These are phyloP conservation scores for Epipyxis sp. DNA, from an alignment of 108 stramenopile genomes.

Conservation along the genomic window DNA sequence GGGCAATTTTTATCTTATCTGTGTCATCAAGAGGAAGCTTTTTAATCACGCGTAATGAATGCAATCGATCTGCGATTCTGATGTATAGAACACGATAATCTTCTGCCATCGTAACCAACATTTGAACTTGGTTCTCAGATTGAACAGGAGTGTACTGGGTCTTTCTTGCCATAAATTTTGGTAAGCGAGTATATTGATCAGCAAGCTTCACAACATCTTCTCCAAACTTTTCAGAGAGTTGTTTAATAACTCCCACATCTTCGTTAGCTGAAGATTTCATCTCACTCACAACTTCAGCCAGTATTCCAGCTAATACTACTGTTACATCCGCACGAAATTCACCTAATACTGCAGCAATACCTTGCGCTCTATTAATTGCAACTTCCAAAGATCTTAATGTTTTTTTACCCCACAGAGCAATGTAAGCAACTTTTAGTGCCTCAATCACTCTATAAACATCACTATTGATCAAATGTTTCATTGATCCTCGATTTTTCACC, in stretches of 20 bases:
- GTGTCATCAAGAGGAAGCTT: constrained; percentile 90
- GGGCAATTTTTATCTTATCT: constrained; percentile 65
- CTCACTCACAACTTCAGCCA: not conserved
- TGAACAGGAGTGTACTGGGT: constrained; percentile 43
- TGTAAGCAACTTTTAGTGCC: not conserved
- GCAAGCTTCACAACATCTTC: not conserved
- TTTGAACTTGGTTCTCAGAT: constrained; percentile 86
- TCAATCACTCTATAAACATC: not conserved
- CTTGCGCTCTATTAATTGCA: not conserved
- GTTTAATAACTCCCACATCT: not conserved
- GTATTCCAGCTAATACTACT: not conserved
- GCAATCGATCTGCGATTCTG: constrained; percentile 86
- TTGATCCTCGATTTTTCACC: constrained; percentile 3
- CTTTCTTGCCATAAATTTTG: not conserved
- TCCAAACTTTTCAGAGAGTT: not conserved
- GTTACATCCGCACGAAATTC: not conserved
- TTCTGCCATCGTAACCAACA: constrained; percentile 94
- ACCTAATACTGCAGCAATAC: not conserved
- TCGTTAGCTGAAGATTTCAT: not conserved
- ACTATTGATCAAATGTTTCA: not conserved
- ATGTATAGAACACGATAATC: constrained; percentile 92
- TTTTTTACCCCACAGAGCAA: not conserved
- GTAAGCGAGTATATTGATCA: not conserved
- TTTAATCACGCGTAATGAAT: constrained; percentile 86
- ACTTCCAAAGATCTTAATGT: not conserved